phyloP scores from a whole-genome alignment of 371 early-diverging fungal species.

The Mortierella sp. region DNA sequence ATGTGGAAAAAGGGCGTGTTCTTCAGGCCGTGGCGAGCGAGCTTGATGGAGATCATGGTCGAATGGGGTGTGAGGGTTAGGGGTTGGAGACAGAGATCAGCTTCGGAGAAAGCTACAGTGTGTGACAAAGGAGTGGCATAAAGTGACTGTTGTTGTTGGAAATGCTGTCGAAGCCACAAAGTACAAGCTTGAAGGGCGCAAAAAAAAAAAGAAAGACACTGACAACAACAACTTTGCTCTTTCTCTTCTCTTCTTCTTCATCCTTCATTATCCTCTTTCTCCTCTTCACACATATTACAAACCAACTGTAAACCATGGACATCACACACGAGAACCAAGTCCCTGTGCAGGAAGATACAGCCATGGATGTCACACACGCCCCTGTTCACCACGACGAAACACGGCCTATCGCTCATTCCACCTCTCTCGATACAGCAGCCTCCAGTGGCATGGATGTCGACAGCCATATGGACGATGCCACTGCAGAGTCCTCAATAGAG shows the following conservation, averaged over 20 bases:
- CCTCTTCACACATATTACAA: background rate
- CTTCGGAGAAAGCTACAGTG: background rate
- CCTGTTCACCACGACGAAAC: background rate
- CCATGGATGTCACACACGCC: conserved; percentile 13
- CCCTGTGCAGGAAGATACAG: conserved; percentile 11
- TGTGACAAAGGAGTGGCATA: background rate
- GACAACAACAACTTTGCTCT: conserved; percentile 3
- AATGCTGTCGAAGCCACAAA: conserved; percentile 24
- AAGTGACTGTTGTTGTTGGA: conserved; percentile 33
- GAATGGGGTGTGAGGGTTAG: background rate
- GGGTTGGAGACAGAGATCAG: background rate
- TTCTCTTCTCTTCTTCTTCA: background rate
- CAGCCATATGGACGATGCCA: conserved; percentile 18
- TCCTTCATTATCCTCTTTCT: background rate
- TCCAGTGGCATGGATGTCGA: conserved; percentile 39
- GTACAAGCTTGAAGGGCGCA: background rate
- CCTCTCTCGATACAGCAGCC: background rate
- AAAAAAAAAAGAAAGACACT: conserved; percentile 13
- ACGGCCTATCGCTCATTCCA: background rate
- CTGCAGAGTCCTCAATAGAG: conserved; percentile 11
- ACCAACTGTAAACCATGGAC: conserved; percentile 13
- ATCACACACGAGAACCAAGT: conserved; percentile 1
- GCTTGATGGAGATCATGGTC: conserved; percentile 73
- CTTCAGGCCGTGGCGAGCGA: conserved; percentile 90
- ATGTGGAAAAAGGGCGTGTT: conserved; percentile 96